A percentile compares a stretch with the other conserved stretches of the same genome.
Conservation (phyloP, 1,284 basidiomycete species). For the Cryptococcus hybrid region DNA sequence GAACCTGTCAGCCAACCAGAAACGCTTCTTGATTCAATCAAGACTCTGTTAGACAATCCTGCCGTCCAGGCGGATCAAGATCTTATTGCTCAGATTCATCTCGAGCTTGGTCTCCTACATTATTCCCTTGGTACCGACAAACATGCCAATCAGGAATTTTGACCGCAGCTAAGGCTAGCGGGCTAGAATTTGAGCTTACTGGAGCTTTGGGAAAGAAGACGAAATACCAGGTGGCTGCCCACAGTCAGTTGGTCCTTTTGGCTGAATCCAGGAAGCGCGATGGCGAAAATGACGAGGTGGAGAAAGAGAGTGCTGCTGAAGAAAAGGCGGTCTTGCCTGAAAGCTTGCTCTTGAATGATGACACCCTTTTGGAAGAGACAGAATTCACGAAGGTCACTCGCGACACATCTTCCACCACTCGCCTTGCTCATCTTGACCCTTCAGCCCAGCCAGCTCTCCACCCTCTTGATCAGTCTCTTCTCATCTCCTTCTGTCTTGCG, state of each 20-base stretch:
- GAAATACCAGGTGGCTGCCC: constrained; percentile 83
- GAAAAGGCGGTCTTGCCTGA: constrained; percentile 59
- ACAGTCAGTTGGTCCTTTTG: constrained; percentile 89
- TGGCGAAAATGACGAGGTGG: constrained; percentile 23
- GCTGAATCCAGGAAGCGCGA: constrained; percentile 71
- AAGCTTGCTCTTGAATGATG: constrained; percentile 84
- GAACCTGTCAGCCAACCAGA: constrained; percentile 68
- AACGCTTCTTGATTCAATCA: constrained; percentile 56
- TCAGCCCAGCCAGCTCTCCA: constrained; percentile 79
- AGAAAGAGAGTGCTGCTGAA: constrained; percentile 2
- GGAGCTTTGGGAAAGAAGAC: constrained; percentile 93
- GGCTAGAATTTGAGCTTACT: constrained; percentile 84
- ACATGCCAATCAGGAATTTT: constrained; percentile 77
- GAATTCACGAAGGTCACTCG: constrained; percentile 63
- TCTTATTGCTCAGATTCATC: constrained; percentile 65
- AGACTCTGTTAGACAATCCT: constrained; percentile 50
- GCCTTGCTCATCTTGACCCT: constrained; percentile 66
- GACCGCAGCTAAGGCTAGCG: constrained; percentile 70
- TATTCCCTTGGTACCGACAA: constrained; percentile 71
- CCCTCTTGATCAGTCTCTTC: constrained; percentile 85
- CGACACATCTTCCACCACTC: constrained; percentile 47
- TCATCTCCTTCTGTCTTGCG: constrained; percentile 84
- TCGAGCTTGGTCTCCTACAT: constrained; percentile 79
- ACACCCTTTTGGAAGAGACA: constrained; percentile 93
- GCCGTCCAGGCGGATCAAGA: constrained; percentile 49